Base-by-base conservation (phyloP, 2,329 filamentous ascomycete genomes). In the Sclerotinia trifoliorum region DNA sequence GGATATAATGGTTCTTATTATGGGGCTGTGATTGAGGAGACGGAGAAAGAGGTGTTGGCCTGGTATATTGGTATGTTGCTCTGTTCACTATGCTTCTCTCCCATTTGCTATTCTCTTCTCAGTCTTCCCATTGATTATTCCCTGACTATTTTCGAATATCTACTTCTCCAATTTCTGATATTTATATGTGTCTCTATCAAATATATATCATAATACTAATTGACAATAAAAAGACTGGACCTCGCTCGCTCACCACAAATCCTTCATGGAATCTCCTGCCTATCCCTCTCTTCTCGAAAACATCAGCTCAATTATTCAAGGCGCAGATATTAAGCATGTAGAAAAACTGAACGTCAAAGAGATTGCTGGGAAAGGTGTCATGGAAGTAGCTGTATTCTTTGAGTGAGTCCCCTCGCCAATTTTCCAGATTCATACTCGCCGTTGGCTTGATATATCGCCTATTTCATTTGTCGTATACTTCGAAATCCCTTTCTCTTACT, bases 241-340 rank as follows among this genome's bases (percentile, higher is more conserved):
- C 26, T 75, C 71, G 44, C 60, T 81, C 48, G 71, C 76, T 26
- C 44, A 73, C 8, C 81, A 84, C 77, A 69, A 78, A 54, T 67
- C 72, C 35, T 84, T 84, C 76, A 78, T 77, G 58, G 56, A 70
- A 3, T 75, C 73, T 0, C 73, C 77, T 11, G 66, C 57, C 29
- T 84, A 83, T 74, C 60, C 48, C 0, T 74, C 79, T 2, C 82
- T 84, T 71, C 60, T 79, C 5, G 7, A 54, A 10, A 39, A 24
- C 1, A 39, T 76, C 13, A 1, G 2, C 2, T 6, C 65, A 0
- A 60, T 76, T 19, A 60, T 71, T 19, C 57, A 63, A 8, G 44
- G n/a, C 35, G 48, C 68, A 6, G 68, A 71, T 13, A 55, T 74
- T 8, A 67, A 71, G 44, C 73, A 76, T 61, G 32, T 71, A 48